These are phyloP conservation scores for Nadsonia starkeyi-henricii DNA, from an alignment of 1,139 yeast species.

Conservation along the genomic window DNA sequence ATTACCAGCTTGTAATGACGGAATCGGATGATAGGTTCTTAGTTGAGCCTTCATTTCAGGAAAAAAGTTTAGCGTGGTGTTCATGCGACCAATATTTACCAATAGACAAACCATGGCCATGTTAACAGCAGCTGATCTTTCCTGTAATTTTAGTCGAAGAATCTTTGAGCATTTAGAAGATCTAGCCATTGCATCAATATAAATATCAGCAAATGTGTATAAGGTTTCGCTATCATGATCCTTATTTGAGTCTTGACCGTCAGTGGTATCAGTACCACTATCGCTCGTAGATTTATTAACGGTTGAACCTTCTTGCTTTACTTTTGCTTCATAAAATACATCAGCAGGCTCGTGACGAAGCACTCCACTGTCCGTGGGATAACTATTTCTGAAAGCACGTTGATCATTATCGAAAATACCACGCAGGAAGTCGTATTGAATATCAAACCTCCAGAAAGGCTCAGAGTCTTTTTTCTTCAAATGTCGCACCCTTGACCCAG, in stretches of 20 bases:
- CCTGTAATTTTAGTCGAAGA: constrained; percentile 59
- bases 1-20: constrained; percentile 66
- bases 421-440: constrained; percentile 68
- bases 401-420: constrained; percentile 49
- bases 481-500: constrained; percentile 40
- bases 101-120: constrained; percentile 74
- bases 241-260: constrained; percentile 8
- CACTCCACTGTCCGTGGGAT: constrained; percentile 12
- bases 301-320: background rate
- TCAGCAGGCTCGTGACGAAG: constrained; percentile 4
- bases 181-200: constrained; percentile 68
- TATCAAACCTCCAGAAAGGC: constrained; percentile 78
- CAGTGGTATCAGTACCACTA: too few relatives aligned
- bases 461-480: constrained; percentile 85
- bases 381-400: constrained; percentile 56
- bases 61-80: constrained; percentile 88
- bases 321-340: background rate
- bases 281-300: too few relatives aligned
- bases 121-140: constrained; percentile 45
- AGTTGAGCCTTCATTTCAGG: constrained; percentile 94
- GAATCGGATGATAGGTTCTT: constrained; percentile 86
- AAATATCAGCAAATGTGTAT: constrained; percentile 70
- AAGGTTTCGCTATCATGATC: constrained; percentile 13
- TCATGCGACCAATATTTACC: constrained; percentile 87
- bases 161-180: constrained; percentile 76